Base-by-base conservation (phyloP, 2,329 filamentous ascomycete species). In the Penicillium verrucosum region DNA sequence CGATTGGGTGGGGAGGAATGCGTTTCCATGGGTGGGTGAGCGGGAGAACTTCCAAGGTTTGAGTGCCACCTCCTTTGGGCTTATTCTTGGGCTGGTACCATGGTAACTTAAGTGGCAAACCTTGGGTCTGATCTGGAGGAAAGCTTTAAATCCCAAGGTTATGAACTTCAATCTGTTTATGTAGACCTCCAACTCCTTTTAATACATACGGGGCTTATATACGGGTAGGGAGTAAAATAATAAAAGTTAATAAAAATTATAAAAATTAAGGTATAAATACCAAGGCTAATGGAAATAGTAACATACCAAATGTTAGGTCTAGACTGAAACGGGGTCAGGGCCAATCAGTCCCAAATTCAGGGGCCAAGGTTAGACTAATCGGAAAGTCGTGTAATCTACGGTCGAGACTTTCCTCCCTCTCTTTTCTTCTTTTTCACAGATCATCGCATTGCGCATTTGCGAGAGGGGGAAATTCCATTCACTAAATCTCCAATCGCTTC, bases 271-370 rank as follows among this genome's bases (percentile, higher is more conserved):
- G 44, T 47, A 32, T 43, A 57, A 55, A 51, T 44, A 44, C 14
- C 8, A 25, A 54, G 32, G n/a, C 45, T 41, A 51, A 49, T 34
- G 40, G 11, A 55, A 51, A 55, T 55, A 55, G 38, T 55, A 51
- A 50, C 45, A 54, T 54, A 50, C 52, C 51, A n/a, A 12, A 0
- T 14, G 52, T n/a, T 27, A 25, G 52, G 59, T 60, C 61, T 62
- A 59, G 61, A 64, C 57, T 65, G 62, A 65, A 65, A 65, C 62
- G 51, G 27, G 53, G 10, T 34, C 32, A 16, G 14, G 7, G 59
- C 57, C 62, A 63, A 63, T 63, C 62, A 64, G 46, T 49, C 55
- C 25, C 40, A 47, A 56, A 56, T 56, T 60, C 59, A 63, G 61
- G 62, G 62, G 61, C 55, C 54, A 43, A 45, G 27, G 36, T 41